Evolutionary conservation across 495 filamentous ascomycete species (phyloP).

Genomic region (Podospora pseudopauciseta): DNA sequence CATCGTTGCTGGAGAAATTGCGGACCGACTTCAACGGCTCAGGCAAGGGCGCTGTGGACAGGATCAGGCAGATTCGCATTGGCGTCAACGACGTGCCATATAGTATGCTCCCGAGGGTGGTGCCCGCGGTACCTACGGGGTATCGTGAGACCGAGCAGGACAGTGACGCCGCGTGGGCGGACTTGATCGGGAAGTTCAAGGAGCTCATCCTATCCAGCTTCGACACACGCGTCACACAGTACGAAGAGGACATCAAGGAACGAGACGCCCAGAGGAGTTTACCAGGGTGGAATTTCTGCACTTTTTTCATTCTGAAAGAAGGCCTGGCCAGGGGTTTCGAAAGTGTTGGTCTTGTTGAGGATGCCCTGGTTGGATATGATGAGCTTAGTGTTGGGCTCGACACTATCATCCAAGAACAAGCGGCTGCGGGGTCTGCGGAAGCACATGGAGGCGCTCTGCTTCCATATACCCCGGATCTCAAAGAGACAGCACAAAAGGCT

Average conservation of each 20-base stretch:
- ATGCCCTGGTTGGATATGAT: constrained; percentile 89
- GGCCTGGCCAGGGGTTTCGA: constrained; percentile 91
- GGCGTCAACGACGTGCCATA: constrained; percentile 59
- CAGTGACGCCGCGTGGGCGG: constrained; percentile 69
- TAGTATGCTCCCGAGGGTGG: constrained; percentile 51
- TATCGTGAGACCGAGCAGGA: constrained; percentile 64
- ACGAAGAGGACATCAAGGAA: constrained; percentile 95
- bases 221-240: constrained; percentile 84
- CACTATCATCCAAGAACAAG: constrained; percentile 72
- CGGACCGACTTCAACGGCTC: constrained; percentile 87
- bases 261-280: constrained; percentile 82
- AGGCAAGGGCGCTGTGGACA: constrained; percentile 71
- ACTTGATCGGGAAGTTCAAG: constrained; percentile 83
- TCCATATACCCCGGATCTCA: constrained; percentile 66
- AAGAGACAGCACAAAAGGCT: constrained; percentile 52
- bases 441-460: constrained; percentile 65
- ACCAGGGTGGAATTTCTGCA: constrained; percentile 98
- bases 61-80: constrained; percentile 81
- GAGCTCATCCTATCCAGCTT: constrained; percentile 83
- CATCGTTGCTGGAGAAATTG: constrained; percentile 83
- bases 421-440: constrained; percentile 47
- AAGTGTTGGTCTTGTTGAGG: constrained; percentile 91
- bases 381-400: constrained; percentile 85
- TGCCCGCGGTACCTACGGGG: constrained; percentile 54
- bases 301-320: constrained; percentile 96